Conservation (phyloP, 2,329 filamentous ascomycete species). For the Cercospora zeae-maydis region DNA sequence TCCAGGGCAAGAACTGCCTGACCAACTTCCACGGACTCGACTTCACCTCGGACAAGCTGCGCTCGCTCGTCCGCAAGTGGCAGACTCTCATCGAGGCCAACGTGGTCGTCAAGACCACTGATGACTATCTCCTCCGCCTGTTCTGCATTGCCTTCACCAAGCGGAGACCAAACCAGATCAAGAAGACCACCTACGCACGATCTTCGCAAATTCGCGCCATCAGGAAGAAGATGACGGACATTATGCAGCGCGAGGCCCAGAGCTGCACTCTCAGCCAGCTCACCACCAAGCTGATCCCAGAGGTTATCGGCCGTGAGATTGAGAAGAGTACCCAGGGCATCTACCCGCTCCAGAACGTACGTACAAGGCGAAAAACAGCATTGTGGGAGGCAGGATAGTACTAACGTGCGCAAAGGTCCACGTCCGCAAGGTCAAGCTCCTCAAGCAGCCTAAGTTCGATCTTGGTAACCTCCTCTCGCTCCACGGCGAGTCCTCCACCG, state of each 20-base stretch:
- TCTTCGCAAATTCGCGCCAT: constrained; percentile 97
- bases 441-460: constrained; percentile 99
- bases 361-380: constrained; percentile 27
- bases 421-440: constrained; percentile 99
- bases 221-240: constrained; percentile 99
- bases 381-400: constrained; percentile 4
- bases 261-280: constrained; percentile 94
- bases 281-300: constrained; percentile 96
- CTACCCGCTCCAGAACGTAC: constrained; percentile 98
- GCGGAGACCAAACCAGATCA: constrained; percentile 98
- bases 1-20: constrained; percentile 99
- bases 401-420: constrained; percentile 68
- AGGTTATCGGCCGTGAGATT: constrained; percentile 99
- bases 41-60: constrained; percentile 99
- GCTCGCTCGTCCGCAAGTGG: constrained; percentile 99
- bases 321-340: constrained; percentile 99
- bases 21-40: constrained; percentile 99
- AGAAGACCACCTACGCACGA: constrained; percentile 99
- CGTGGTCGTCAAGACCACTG: constrained; percentile 98
- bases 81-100: constrained; percentile 99
- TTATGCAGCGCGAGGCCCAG: constrained; percentile 93
- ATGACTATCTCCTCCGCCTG: constrained; percentile 98
- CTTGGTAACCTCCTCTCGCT: constrained; percentile 92
- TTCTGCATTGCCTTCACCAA: constrained; percentile 99
- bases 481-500: constrained; percentile 93